These are phyloP conservation scores for Mycena capillaripes DNA, from an alignment of 768 basidiomycete species.

Conservation along the genomic window DNA sequence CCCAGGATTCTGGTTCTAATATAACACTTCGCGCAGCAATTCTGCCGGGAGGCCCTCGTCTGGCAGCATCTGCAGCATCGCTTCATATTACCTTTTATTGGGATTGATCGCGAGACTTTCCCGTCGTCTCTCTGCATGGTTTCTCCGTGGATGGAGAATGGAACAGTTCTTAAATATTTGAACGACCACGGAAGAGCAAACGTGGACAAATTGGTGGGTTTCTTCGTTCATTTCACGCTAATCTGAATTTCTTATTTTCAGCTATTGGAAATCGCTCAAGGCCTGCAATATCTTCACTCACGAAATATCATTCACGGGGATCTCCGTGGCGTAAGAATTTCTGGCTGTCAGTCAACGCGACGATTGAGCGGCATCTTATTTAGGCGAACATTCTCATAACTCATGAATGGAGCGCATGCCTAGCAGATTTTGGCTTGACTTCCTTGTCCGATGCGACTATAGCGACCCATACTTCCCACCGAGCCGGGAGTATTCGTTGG, in stretches of 20 bases:
- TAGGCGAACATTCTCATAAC: conserved; percentile 51
- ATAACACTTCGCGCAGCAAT: conserved; percentile 32
- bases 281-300: conserved; percentile 42
- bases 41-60: conserved; percentile 46
- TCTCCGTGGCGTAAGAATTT: conserved; percentile 33
- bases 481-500: conserved; percentile 40
- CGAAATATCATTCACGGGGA: conserved; percentile 40
- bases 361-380: background rate
- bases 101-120: conserved; percentile 45
- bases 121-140: conserved; percentile 43
- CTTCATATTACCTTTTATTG: conserved; percentile 47
- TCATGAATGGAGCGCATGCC: conserved; percentile 46
- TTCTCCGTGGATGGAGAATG: conserved; percentile 48
- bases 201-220: conserved; percentile 37
- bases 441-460: conserved; percentile 46
- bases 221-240: background rate
- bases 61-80: conserved; percentile 48
- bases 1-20: background rate
- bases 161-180: conserved; percentile 41
- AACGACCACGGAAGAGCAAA: conserved; percentile 34
- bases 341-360: too few species aligned
- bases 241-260: background rate
- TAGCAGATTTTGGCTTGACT: conserved; percentile 53
- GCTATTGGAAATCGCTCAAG: conserved; percentile 40
- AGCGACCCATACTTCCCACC: conserved; percentile 36